Base-by-base conservation (phyloP, 2,329 filamentous ascomycete genomes). In the Penicillium paneum region DNA sequence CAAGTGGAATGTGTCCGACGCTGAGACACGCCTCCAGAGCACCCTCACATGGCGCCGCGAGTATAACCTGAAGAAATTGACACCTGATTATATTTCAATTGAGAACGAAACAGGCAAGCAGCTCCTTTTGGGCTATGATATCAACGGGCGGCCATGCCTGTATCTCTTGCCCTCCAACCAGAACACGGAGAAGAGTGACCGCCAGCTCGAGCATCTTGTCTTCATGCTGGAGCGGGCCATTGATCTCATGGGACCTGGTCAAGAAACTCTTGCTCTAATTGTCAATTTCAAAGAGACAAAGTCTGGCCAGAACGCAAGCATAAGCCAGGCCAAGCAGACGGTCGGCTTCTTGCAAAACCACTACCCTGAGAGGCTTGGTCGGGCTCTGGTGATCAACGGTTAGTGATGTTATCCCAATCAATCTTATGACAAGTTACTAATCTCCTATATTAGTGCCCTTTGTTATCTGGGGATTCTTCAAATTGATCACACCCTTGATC, bases 71-170 rank as follows among this genome's bases (percentile, higher is more conserved):
- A 84, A 89, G 57, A 85, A 83, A 49, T 70, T 76, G 52, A 92
- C 90, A 0, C 80, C 88, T 10, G 92, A 97, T 8, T 89, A 96
- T 75, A 93, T 97, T 67, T 91, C 89, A 1, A 85, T 89, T 12
- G 94, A 99, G 79, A 96, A 97, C 73, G 91, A 93, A 77, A 97
- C 93, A 10, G 94, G 94, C 63, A 99, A 99, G 79, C 93, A 97
- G 74, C 81, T 96, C 54, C 81, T 96, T 54, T 74, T 94, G 19
- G 94, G 94, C 39, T 99, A 86, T 74, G 94, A 99, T 76, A 89
- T 87, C 55, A 79, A 90, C 57, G 88, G 83, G 46, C 82, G 93
- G n/a, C 91, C 92, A 2, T 97, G 92, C 72, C 84, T 94, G 67
- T 97, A 97, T 75, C 83, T 99, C 56, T 88, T 89, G 70, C 94